Percentiles rank a stretch among this genome's conserved stretches.
phyloP scores from a whole-genome alignment of 202 grass and related monocot species.

The Elaeis oleifera region DNA sequence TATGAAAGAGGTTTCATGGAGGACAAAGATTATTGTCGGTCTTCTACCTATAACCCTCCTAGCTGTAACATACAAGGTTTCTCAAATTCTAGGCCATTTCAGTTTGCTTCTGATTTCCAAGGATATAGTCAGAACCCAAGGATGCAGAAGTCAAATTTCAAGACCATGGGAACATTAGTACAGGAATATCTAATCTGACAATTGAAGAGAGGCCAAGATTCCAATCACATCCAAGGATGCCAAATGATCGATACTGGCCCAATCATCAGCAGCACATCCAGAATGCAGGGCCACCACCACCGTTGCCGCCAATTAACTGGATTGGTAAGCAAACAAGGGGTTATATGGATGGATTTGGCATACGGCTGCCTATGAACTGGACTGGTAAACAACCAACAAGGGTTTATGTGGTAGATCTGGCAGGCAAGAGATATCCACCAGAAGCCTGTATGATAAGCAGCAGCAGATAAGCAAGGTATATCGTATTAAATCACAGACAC shows the following conservation, averaged over 20 bases:
- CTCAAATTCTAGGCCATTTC: slow-evolving; percentile 43
- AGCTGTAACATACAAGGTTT: slow-evolving; percentile 19
- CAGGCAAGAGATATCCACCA: slow-evolving; percentile 38
- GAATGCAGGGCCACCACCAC: slow-evolving; percentile 41
- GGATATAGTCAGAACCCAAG: slow-evolving; percentile 37
- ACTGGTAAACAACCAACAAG: slow-evolving; percentile 17
- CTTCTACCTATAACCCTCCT: slow-evolving; percentile 20
- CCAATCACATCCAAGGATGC: slow-evolving; percentile 33
- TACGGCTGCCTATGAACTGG: slow-evolving; percentile 25
- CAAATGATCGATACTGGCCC: slow-evolving; percentile 27
- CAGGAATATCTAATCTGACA: slow-evolving; percentile 52
- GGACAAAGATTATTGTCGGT: slow-evolving; percentile 2
- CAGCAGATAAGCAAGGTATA: slow-evolving; percentile 57
- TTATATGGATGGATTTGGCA: slow-evolving; percentile 24
- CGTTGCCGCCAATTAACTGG: slow-evolving; percentile 58
- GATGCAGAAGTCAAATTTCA: slow-evolving; percentile 42
- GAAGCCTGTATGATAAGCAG: slow-evolving; percentile 36
- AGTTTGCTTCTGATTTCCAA: slow-evolving; percentile 43
- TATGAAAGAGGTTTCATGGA: slow-evolving; percentile 67
- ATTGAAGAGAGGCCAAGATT: slow-evolving; percentile 43
- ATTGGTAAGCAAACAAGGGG: slow-evolving; percentile 43
- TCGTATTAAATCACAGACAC: slow-evolving; percentile 35
- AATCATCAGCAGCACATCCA: slow-evolving; percentile 44
- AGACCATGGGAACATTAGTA: slow-evolving; percentile 26
- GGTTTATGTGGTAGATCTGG: background rate